These are phyloP conservation scores for Volutella citrinella DNA, from an alignment of 2,329 filamentous ascomycete genomes.

Conservation along the genomic window DNA sequence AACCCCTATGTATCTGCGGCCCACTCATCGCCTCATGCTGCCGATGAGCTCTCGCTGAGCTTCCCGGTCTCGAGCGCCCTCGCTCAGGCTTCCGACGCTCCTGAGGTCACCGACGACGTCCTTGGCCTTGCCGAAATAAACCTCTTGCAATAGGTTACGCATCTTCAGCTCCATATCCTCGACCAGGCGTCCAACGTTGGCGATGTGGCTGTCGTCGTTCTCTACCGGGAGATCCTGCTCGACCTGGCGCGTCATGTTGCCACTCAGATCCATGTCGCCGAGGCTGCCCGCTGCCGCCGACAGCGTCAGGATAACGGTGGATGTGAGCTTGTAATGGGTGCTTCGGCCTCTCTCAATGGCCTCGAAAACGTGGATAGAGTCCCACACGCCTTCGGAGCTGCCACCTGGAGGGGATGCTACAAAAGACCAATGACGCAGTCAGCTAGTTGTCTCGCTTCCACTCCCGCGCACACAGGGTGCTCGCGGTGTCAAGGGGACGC, in stretches of 20 bases:
- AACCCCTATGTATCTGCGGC: constrained; percentile 2
- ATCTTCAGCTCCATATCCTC: constrained; percentile 99
- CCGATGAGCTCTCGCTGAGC: constrained; percentile 86
- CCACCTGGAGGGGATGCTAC: constrained; percentile 63
- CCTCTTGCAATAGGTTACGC: constrained; percentile 95
- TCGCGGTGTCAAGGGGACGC: too few species aligned
- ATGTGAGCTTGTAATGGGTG: constrained; percentile 96
- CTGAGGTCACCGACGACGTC: constrained; percentile 95
- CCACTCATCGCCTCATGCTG: constrained; percentile 52
- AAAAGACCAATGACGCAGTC: too few species aligned
- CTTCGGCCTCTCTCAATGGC: constrained; percentile 87
- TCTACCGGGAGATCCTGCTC: constrained; percentile 89
- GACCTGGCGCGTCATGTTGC: constrained; percentile 97
- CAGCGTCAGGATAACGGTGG: constrained; percentile 90
- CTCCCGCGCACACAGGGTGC: too few species aligned
- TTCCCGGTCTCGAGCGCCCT: constrained; percentile 78
- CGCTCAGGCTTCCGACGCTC: constrained; percentile 80
- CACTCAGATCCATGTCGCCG: constrained; percentile 86
- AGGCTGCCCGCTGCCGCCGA: constrained; percentile 59
- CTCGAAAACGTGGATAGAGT: constrained; percentile 98
- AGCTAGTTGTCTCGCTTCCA: too few species aligned
- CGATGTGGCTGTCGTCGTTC: constrained; percentile 88
- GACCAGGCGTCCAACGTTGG: constrained; percentile 88
- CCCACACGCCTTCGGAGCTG: constrained; percentile 80
- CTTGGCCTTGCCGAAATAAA: constrained; percentile 99